These are phyloP conservation scores for Angomonas deanei DNA, from an alignment of 208 protist species.

Conservation along the genomic window DNA sequence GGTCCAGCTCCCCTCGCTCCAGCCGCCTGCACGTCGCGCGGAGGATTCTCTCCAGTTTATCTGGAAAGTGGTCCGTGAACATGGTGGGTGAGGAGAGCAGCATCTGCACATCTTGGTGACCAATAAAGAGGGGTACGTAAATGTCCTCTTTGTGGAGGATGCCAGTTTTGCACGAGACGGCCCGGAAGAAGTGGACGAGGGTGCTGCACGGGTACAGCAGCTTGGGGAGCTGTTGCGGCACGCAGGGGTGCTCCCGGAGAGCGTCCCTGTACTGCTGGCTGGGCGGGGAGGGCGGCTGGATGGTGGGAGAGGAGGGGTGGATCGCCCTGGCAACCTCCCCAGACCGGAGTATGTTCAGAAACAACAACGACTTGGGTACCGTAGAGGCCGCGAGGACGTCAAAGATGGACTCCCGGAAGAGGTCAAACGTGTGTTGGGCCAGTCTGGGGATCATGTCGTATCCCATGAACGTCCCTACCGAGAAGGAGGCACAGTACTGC, in stretches of 20 bases:
- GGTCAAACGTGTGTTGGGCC: constrained; percentile 72
- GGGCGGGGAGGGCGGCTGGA: constrained; percentile 9
- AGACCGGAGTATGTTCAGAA: constrained; percentile 40
- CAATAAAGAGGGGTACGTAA: constrained; percentile 53
- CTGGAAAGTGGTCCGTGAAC: constrained; percentile 86
- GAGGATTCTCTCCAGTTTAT: constrained; percentile 58
- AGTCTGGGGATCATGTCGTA: constrained; percentile 80
- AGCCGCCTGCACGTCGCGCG: constrained; percentile 26
- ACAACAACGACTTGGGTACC: constrained; percentile 61
- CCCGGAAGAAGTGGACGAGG: constrained; percentile 69
- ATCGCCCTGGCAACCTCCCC: constrained; percentile 16
- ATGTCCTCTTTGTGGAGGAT: constrained; percentile 5
- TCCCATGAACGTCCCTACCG: constrained; percentile 57
- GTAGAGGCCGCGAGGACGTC: constrained; percentile 49
- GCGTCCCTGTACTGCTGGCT: constrained; percentile 29
- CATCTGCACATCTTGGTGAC: constrained; percentile 58
- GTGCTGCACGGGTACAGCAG: constrained; percentile 57
- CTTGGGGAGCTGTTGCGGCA: constrained; percentile 7
- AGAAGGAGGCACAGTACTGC: constrained; percentile 60
- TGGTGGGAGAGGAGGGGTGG: constrained; percentile 14
- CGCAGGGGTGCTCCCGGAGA: constrained; percentile 20
- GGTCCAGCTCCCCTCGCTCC: constrained; percentile 58
- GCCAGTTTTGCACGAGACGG: constrained; percentile 18
- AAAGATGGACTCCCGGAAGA: constrained; percentile 68
- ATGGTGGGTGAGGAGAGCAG: constrained; percentile 64